phyloP scores from a whole-genome alignment of 2,329 filamentous ascomycete species.

The Cercospora nicotianae region DNA sequence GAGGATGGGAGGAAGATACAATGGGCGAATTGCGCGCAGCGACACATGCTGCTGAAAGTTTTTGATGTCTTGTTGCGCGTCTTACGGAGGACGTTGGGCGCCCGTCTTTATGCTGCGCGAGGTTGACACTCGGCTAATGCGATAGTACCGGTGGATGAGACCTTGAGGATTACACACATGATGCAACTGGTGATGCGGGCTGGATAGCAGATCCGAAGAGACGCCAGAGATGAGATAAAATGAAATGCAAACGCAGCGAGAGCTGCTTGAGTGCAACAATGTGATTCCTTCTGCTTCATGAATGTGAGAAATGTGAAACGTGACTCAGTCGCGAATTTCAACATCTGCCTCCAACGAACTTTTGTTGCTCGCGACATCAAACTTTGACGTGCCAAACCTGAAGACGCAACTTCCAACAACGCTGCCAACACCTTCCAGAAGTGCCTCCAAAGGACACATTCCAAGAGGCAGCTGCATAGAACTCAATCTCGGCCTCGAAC shows the following conservation, averaged over 20 bases:
- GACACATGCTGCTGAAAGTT: neutral
- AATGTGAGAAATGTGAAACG: neutral
- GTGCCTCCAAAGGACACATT: neutral
- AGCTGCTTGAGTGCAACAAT: slow-evolving; percentile 9
- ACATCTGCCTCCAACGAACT: neutral
- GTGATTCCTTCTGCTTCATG: neutral
- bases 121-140: slow-evolving; percentile 2
- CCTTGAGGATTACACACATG: neutral
- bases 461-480: neutral
- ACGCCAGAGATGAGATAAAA: slow-evolving; percentile 5
- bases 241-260: slow-evolving; percentile 4
- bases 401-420: neutral
- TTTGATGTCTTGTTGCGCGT: slow-evolving; percentile 1
- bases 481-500: neutral
- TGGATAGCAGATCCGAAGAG: slow-evolving; percentile 5
- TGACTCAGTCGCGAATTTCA: neutral
- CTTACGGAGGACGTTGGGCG: neutral
- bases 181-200: neutral
- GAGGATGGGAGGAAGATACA: neutral
- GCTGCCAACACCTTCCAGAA: neutral
- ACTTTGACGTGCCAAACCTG: neutral
- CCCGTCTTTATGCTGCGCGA: neutral
- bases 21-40: neutral
- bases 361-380: neutral
- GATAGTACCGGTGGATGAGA: neutral